Percentiles rank a stretch among this genome's conserved stretches.
phyloP scores from a whole-genome alignment of 441 rosid genomes.

The Gossypium gossypioides region DNA sequence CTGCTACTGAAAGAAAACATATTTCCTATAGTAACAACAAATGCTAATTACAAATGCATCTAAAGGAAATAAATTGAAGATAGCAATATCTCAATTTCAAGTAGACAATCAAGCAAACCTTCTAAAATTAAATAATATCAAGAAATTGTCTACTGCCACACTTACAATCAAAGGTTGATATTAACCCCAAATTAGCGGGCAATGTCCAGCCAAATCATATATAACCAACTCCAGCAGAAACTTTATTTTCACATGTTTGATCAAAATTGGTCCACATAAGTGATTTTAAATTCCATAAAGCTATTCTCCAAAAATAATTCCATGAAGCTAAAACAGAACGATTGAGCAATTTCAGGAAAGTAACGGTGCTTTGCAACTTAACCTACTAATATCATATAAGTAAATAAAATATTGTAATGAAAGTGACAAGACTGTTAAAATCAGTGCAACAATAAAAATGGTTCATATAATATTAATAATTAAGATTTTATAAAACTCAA shows the following conservation, averaged over 20 bases:
- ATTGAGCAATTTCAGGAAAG: not conserved
- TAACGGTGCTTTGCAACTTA: not conserved
- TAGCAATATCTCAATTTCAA: not conserved
- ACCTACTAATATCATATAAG: not conserved
- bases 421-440: not conserved
- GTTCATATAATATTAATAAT: not conserved
- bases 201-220: not conserved
- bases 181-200: not conserved
- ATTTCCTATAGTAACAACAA: not conserved
- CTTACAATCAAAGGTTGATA: not conserved
- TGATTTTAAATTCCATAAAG: not conserved
- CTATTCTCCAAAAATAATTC: not conserved
- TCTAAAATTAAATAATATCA: not conserved
- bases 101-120: not conserved
- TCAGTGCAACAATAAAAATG: not conserved
- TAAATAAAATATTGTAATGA: not conserved
- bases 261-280: not conserved
- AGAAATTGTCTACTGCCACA: not conserved
- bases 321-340: not conserved
- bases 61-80: not conserved
- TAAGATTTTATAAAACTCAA: not conserved
- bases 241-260: not conserved
- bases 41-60: slow-evolving; percentile 9
- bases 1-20: not conserved
- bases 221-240: not conserved